Evolutionary conservation across 2,329 filamentous ascomycete genomes (phyloP), one percentile per base, ranked within the genome.

Genomic region (Aspergillus fructus): DNA sequence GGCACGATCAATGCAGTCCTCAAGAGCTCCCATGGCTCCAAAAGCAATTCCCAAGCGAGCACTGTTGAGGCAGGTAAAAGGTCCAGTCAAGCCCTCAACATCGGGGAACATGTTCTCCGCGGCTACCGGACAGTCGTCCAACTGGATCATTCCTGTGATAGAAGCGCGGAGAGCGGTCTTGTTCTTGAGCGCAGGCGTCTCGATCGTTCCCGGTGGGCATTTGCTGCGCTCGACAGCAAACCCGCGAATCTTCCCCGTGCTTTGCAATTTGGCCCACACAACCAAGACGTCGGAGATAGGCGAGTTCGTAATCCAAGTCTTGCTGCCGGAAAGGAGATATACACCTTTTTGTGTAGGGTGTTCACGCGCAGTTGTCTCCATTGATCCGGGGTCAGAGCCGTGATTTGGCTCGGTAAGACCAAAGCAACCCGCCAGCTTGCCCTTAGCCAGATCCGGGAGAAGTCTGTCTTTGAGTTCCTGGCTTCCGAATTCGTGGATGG

Each of bases 221-320:
- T 91, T 83, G 65, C 86, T 85, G 64, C 93, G 85, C 76, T 99
- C 92, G 33, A 99, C 83, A 48, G 97, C 76, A 76, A 97, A 99
- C 0, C 94, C 94, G 48, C 90, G 85, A 64, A 99, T 97, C 82
- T 96, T 96, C 61, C 92, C 93, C 21, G 91, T 96, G 66, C 89
- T 89, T 62, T 94, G 86, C 48, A 96, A 78, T 79, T 96, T 97
- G 1, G 93, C 94, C 94, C 94, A 99, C 1, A 96, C 87, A 62
- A 96, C 77, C 52, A 96, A 77, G 2, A 96, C 82, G 66, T 96
- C 91, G 2, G 91, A 85, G 66, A 96, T 96, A 3, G 92, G 92
- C 7, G 90, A 93, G 76, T 96, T 96, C 13, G 92, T 96, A 72
- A 96, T 96, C 92, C 92, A 96, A 0, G 93, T 96, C 81, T 96